Conservation (phyloP, 148 eudicot genomes). For the Spergularia bocconei region DNA sequence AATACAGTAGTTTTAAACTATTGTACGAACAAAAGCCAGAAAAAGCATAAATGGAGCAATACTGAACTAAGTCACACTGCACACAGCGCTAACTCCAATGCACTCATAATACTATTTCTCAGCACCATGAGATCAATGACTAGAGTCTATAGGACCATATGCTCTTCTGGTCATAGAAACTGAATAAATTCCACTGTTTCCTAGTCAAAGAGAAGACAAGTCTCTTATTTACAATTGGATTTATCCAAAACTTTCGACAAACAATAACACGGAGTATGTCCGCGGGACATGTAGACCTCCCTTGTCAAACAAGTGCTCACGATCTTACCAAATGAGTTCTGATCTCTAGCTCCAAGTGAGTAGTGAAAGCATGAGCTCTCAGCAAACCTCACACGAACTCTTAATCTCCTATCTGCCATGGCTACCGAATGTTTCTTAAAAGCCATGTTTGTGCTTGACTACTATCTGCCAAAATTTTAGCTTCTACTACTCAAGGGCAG, state of each 20-base stretch:
- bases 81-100: too few species aligned
- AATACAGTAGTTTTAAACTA: neutral
- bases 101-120: too few species aligned
- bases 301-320: neutral
- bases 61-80: too few species aligned
- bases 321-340: conserved; percentile 10
- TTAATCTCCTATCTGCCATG: neutral
- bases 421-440: neutral
- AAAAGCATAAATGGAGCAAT: neutral
- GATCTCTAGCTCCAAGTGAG: neutral
- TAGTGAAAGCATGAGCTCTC: neutral
- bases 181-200: neutral
- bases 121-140: neutral
- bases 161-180: neutral
- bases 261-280: neutral
- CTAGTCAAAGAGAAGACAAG: neutral
- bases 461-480: too few species aligned
- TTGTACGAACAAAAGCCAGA: neutral
- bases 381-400: neutral
- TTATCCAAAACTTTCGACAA: neutral
- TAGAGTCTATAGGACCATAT: neutral
- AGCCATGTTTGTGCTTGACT: too few species aligned
- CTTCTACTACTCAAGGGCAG: too few species aligned
- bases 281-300: neutral
- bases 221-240: neutral